Conservation (phyloP, 1,139 yeast genomes). For the Yamadazyma dendronema region DNA sequence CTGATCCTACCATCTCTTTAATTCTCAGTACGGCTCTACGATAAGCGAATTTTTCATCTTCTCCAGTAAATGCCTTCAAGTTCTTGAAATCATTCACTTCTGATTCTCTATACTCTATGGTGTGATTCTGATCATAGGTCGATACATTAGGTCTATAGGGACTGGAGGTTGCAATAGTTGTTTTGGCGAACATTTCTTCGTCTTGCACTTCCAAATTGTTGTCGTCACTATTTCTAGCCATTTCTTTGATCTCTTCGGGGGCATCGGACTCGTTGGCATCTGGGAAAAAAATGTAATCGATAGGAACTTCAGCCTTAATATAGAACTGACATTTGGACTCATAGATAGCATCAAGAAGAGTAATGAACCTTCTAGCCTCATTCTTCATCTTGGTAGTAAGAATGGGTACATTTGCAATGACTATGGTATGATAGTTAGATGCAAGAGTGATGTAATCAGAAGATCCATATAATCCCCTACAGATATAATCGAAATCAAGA, state of each 20-base stretch:
- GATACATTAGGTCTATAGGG: conserved; percentile 74
- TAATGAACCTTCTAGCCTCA: conserved; percentile 68
- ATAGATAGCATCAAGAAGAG: conserved; percentile 65
- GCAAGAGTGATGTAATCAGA: conserved; percentile 72
- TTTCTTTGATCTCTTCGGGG: conserved; percentile 16
- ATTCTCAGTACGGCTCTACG: conserved; percentile 70
- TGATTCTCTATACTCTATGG: conserved; percentile 34
- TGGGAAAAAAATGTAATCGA: conserved; percentile 61
- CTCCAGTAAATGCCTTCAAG: conserved; percentile 65
- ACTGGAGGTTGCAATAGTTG: conserved; percentile 55
- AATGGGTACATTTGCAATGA: conserved; percentile 62
- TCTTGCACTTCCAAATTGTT: conserved; percentile 50
- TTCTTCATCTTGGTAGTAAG: conserved; percentile 58
- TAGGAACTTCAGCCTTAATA: conserved; percentile 47
- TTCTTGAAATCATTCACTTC: conserved; percentile 42
- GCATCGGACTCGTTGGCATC: conserved; percentile 27
- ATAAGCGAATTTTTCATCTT: conserved; percentile 74
- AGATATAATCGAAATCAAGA: conserved; percentile 55
- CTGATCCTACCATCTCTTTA: conserved; percentile 63
- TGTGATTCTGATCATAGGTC: conserved; percentile 49
- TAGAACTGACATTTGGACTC: conserved; percentile 63
- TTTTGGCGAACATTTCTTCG: conserved; percentile 68
- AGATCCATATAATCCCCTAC: conserved; percentile 58
- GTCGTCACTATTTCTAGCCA: conserved; percentile 14
- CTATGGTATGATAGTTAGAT: conserved; percentile 53